These are phyloP conservation scores for Thermomucor indicae-seudaticae DNA, from an alignment of 371 early-diverging fungal species.

Conservation along the genomic window DNA sequence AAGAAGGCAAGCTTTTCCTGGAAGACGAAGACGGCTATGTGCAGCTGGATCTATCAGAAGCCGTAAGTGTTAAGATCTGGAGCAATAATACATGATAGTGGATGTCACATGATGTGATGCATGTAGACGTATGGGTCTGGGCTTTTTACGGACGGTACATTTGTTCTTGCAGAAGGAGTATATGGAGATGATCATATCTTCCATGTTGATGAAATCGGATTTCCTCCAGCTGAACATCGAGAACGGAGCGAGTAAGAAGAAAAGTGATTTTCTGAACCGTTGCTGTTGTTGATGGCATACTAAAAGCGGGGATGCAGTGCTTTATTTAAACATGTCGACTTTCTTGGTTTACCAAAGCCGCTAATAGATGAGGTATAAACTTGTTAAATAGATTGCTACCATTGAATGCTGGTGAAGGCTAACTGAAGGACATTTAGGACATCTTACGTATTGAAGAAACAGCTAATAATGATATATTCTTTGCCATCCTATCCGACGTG, in stretches of 20 bases:
- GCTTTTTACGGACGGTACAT: constrained; percentile 76
- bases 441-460: too few relatives aligned
- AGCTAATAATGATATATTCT: constrained; percentile 52
- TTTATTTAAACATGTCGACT: constrained; percentile 54
- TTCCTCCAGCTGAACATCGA: constrained; percentile 76
- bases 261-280: not conserved
- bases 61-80: constrained; percentile 18
- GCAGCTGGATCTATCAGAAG: constrained; percentile 57
- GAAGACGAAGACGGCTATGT: constrained; percentile 81
- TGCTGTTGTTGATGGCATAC: not conserved
- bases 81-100: not conserved
- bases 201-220: constrained; percentile 60
- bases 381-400: too few relatives aligned
- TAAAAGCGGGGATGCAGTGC: constrained; percentile 12
- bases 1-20: constrained; percentile 77
- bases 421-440: too few relatives aligned
- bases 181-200: constrained; percentile 72
- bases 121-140: constrained; percentile 56
- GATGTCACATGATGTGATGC: not conserved
- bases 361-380: constrained; percentile 49
- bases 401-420: too few relatives aligned
- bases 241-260: constrained; percentile 52
- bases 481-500: constrained; percentile 82
- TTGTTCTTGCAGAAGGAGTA: constrained; percentile 80
- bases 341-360: constrained; percentile 49